These are phyloP conservation scores for Dimargaris xerosporica DNA, from an alignment of 192 early-diverging fungal genomes.

Conservation along the genomic window DNA sequence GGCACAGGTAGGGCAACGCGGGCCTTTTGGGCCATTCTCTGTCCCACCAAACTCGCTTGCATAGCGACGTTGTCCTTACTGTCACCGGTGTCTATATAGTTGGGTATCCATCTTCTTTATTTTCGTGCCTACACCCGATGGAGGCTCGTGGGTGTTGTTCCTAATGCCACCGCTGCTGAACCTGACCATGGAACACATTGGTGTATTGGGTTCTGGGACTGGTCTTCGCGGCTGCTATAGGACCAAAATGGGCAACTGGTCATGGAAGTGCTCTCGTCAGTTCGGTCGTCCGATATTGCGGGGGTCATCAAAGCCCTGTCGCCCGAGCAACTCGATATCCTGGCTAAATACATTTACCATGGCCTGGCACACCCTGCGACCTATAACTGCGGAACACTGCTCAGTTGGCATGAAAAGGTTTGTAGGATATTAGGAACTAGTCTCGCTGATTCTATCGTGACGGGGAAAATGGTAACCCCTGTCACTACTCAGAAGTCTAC, in stretches of 20 bases:
- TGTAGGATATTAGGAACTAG: too few species aligned
- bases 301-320: conserved; percentile 40
- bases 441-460: neutral
- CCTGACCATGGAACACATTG: too few species aligned
- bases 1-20: conserved; percentile 36
- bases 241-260: conserved; percentile 59
- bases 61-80: too few species aligned
- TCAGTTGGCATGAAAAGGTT: conserved; percentile 93
- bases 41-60: too few species aligned
- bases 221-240: conserved; percentile 22
- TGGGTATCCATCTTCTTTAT: too few species aligned
- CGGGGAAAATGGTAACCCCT: neutral
- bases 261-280: conserved; percentile 62
- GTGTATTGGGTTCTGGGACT: too few species aligned
- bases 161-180: too few species aligned
- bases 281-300: conserved; percentile 51
- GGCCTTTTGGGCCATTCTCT: too few species aligned
- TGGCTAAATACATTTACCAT: conserved; percentile 89
- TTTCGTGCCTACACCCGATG: too few species aligned
- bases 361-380: conserved; percentile 72
- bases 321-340: conserved; percentile 48
- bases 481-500: conserved; percentile 1
- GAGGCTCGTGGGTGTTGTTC: too few species aligned
- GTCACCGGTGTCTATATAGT: too few species aligned
- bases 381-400: conserved; percentile 66